Percentiles rank a stretch among this genome's conserved stretches.
Conservation (phyloP, 139 green algal genomes). For the Medakamo hakoo region DNA sequence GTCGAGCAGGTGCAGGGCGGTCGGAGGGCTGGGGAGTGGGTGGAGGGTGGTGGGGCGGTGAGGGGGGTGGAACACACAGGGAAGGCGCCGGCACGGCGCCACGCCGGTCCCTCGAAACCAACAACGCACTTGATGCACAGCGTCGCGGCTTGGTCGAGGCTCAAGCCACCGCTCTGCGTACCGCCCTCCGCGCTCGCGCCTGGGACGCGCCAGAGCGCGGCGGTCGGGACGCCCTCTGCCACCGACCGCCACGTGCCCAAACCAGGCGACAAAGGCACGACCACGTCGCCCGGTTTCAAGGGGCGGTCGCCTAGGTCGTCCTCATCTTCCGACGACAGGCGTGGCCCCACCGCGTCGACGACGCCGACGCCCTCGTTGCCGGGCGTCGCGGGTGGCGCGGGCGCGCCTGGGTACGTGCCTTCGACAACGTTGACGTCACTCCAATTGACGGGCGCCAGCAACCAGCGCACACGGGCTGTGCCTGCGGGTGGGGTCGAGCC, state of each 20-base stretch:
- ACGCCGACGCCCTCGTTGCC: constrained; percentile 63
- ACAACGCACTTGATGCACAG: constrained; percentile 51
- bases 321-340: no score
- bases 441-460: constrained; percentile 60
- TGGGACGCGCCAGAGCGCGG: no score
- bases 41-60: neutral
- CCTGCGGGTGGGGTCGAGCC: neutral
- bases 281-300: constrained; percentile 47
- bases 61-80: neutral
- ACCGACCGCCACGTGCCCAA: constrained; percentile 65
- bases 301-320: no score
- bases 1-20: constrained; percentile 62
- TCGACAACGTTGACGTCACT: constrained; percentile 68
- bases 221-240: constrained; percentile 34
- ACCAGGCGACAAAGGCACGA: constrained; percentile 42
- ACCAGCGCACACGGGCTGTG: neutral
- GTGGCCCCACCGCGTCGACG: constrained; percentile 31
- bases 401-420: constrained; percentile 53
- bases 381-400: constrained; percentile 32
- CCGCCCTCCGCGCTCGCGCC: no score
- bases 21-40: constrained; percentile 43
- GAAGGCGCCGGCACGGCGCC: neutral
- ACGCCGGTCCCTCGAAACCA: neutral
- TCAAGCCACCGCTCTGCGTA: no score
- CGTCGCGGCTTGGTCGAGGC: no score